Evolutionary conservation across 192 early-diverging fungal genomes (phyloP).

Genomic region (Anaeromyces robustus): DNA sequence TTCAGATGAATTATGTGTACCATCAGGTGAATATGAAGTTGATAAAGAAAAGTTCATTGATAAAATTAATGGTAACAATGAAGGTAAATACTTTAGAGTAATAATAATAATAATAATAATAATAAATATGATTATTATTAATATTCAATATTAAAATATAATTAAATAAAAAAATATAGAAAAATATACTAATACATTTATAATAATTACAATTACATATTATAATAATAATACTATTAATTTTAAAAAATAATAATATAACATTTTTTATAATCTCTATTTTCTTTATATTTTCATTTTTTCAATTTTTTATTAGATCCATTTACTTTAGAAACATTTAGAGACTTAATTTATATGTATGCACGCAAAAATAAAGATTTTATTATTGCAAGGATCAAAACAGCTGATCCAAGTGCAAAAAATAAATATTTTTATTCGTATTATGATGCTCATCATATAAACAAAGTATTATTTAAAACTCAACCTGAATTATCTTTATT

Average conservation of each 20-base stretch:
- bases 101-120: no score
- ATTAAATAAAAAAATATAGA: no score
- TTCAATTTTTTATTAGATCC: conserved; percentile 18
- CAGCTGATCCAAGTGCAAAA: conserved; percentile 37
- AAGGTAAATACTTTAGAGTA: background rate
- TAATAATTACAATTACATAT: no score
- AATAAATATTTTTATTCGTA: conserved; percentile 43
- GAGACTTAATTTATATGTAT: conserved; percentile 33
- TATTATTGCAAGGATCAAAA: conserved; percentile 49
- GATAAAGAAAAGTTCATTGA: background rate
- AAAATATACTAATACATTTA: no score
- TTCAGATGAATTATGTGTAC: background rate
- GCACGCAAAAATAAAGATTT: conserved; percentile 47
- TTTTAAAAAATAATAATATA: no score
- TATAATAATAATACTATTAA: no score
- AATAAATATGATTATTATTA: no score
- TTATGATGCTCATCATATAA: conserved; percentile 57
- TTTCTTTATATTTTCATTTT: no score
- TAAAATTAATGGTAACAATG: background rate
- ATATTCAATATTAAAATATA: no score
- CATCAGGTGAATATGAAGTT: background rate
- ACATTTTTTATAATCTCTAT: no score
- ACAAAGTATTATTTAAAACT: conserved; percentile 58
- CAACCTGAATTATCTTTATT: conserved; percentile 57
- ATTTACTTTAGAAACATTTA: conserved; percentile 53